These are phyloP conservation scores for Myriangium duriaei DNA, from an alignment of 2,329 filamentous ascomycete species.

Conservation along the genomic window DNA sequence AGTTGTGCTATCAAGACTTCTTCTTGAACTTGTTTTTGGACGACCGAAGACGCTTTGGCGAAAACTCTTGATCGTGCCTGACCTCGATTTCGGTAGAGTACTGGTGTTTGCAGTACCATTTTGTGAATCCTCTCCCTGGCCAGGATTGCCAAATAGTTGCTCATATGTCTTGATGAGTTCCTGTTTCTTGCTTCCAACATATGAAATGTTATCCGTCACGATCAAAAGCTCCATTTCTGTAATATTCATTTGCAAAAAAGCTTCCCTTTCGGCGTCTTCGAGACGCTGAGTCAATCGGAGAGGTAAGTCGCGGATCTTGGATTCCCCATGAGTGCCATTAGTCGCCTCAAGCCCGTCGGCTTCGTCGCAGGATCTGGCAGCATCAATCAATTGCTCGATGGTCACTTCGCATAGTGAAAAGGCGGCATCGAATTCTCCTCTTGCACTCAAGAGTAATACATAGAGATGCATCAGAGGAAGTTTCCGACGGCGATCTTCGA, in stretches of 20 bases:
- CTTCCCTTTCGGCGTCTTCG: constrained; percentile 72
- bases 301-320: neutral
- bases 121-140: constrained; percentile 43
- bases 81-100: constrained; percentile 15
- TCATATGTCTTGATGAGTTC: constrained; percentile 75
- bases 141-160: constrained; percentile 60
- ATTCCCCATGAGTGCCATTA: neutral
- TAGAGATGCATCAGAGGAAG: constrained; percentile 88
- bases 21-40: constrained; percentile 36
- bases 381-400: constrained; percentile 69
- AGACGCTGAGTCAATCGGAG: constrained; percentile 56
- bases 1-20: constrained; percentile 33
- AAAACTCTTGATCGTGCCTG: constrained; percentile 36
- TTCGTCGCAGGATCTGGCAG: constrained; percentile 3
- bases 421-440: constrained; percentile 73
- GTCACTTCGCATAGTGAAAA: constrained; percentile 76
- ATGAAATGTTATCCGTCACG: constrained; percentile 66
- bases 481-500: constrained; percentile 44
- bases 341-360: constrained; percentile 28
- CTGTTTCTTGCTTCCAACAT: constrained; percentile 77
- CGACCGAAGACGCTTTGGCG: constrained; percentile 70
- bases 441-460: constrained; percentile 70
- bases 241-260: constrained; percentile 88
- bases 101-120: constrained; percentile 15
- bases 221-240: constrained; percentile 80